Evolutionary conservation across 352 stramenopile species (phyloP), one percentile per base, ranked within the genome.

Genomic region (Globisporangium rhizosaccharum): DNA sequence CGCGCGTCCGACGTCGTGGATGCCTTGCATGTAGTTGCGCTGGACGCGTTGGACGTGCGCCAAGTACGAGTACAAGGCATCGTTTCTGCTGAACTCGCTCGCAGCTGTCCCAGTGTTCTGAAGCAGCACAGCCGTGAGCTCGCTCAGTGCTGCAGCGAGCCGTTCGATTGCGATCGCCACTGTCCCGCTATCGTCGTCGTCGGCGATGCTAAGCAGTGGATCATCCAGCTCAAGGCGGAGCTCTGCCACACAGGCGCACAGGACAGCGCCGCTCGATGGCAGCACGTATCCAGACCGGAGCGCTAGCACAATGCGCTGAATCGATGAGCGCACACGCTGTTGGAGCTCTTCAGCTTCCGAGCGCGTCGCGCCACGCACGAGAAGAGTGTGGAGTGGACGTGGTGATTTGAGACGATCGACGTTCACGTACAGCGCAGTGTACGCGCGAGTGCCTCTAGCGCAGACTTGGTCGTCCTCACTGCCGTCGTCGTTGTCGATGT

Each of bases 211-310:
- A 2, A 15, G 50, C 2, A 49, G 23, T 6, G 47, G 17, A 1
- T 20, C 18, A 7, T 51, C 36, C 7, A 52, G 33, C 14, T 33
- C 26, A 3, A 52, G 18, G 17, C 36, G 53, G 10, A 62, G 25
- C 23, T 56, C 60, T 1, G 53, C 54, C 11, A 53, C 47, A 18
- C 47, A 62, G 7, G 60, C 60, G 25, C 53, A 57, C 12, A 62
- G 48, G 47, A 39, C 52, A 2, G 60, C 46, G 30, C 60, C 60
- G n/a, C 52, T 60, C 14, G 48, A 45, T 12, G 60, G 60, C 8
- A 66, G 48, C 12, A 66, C 9, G 28, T 57, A 48, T 18, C 47
- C 53, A 11, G 33, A 48, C 41, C 12, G 37, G 23, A 62, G 18
- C 5, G 60, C 36, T 18, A 47, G 61, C 18, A 44, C 26, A 2